Evolutionary conservation across 495 filamentous ascomycete species (phyloP), one percentile per base, ranked within the genome.

Genomic region (Ascodesmis nigricans): DNA sequence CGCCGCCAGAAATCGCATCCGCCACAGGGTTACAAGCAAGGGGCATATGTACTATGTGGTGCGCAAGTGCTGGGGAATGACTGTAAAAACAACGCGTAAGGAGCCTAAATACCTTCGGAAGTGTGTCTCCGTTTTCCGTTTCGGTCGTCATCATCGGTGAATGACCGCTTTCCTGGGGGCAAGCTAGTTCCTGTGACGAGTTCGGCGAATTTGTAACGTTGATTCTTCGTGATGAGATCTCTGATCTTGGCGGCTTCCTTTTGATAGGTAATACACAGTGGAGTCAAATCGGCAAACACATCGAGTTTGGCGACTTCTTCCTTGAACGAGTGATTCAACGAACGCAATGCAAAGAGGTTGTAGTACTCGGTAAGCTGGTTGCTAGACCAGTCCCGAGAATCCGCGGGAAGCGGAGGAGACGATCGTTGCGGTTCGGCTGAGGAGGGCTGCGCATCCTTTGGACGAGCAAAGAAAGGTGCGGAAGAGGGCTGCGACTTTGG

Each of bases 91-190:
- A n/a, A n/a, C n/a, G n/a, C n/a, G n/a, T n/a, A n/a, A n/a, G n/a
- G n/a, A n/a, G n/a, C 40, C 40, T 50, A 50, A 44, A 41, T 44
- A 50, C 47, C 47, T 50, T 50, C 47, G 10, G 39, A 33, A 21
- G 41, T 36, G 27, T 41, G 45, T 29, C 45, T 49, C 18, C 46
- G 31, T 25, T 49, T 49, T 14, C 38, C 46, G 18, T 44, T 32
- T 9, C 16, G 4, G 5, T 50, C 47, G 5, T 38, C 36, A 16
- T 49, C 45, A 13, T 25, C 33, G 20, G 10, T 11, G 19, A 35
- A 20, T 29, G 23, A 25, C 15, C 47, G 49, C 28, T 50, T 50
- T 8, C 23, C 28, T 0, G 44, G 29, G 23, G 46, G 21, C 18
- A 30, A 29, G 3, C 31, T 27, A n/a, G n/a, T n/a, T 20, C 35